A percentile compares a stretch with the other conserved stretches of the same genome.
Conservation (phyloP, 164 flowering plant species). For the Dillenia suffruticosa region DNA sequence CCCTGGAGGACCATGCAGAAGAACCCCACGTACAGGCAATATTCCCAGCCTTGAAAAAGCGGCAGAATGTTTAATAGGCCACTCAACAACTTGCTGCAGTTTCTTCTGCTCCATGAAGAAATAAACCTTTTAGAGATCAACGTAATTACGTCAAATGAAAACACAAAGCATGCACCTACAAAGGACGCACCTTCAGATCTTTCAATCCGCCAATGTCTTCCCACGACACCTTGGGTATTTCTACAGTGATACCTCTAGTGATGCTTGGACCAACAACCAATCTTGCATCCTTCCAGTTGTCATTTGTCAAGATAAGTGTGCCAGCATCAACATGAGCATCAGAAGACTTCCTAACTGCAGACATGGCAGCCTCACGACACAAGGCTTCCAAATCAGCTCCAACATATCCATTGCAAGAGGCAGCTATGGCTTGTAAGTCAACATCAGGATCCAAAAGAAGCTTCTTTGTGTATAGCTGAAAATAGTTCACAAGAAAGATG, state of each 20-base stretch:
- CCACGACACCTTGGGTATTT: conserved; percentile 90
- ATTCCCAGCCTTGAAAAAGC: conserved; percentile 74
- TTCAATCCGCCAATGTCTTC: conserved; percentile 90
- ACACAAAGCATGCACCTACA: neutral
- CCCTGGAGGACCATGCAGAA: conserved; percentile 98
- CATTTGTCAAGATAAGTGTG: conserved; percentile 32
- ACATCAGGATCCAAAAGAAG: conserved; percentile 56
- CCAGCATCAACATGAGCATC: conserved; percentile 21
- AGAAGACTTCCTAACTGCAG: conserved; percentile 40
- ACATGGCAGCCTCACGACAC: conserved; percentile 70
- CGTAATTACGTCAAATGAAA: neutral
- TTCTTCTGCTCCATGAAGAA: conserved; percentile 54
- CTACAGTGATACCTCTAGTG: conserved; percentile 86
- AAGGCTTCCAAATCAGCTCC: conserved; percentile 97
- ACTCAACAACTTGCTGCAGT: conserved; percentile 92
- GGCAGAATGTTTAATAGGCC: conserved; percentile 88
- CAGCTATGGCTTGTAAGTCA: conserved; percentile 65
- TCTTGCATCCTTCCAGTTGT: conserved; percentile 77
- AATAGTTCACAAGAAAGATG: conserved; percentile 5
- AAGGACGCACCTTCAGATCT: conserved; percentile 68
- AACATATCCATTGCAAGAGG: conserved; percentile 89
- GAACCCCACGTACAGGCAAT: conserved; percentile 80
- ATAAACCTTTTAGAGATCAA: conserved; percentile 1
- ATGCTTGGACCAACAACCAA: conserved; percentile 88
- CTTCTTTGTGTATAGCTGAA: conserved; percentile 79